Evolutionary conservation across 148 eudicot species (phyloP).

Genomic region (Chenopodium suecicum): DNA sequence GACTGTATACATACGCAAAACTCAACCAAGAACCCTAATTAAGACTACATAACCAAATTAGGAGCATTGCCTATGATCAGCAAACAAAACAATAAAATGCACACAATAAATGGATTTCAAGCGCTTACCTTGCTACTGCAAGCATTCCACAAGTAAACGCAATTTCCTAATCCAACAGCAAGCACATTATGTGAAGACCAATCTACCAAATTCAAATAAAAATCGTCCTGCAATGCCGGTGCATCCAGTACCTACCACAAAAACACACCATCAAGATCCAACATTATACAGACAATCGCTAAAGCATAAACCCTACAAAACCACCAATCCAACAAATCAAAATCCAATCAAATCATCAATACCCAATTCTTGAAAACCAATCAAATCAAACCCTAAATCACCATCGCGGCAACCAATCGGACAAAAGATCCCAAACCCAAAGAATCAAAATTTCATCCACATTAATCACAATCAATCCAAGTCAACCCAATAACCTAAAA

Average conservation of each 20-base stretch:
- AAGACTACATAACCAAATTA: background rate
- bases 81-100: background rate
- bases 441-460: background rate
- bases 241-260: slow-evolving; percentile 81
- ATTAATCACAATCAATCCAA: background rate
- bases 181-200: slow-evolving; percentile 87
- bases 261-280: background rate
- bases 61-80: background rate
- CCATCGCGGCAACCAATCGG: background rate
- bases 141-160: slow-evolving; percentile 95
- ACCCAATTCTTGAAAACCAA: background rate
- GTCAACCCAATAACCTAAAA: background rate
- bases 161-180: slow-evolving; percentile 83
- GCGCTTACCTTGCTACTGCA: slow-evolving; percentile 81
- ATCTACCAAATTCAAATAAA: slow-evolving; percentile 86
- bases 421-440: background rate
- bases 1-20: background rate
- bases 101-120: background rate
- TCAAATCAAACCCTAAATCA: background rate
- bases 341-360: background rate
- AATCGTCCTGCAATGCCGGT: slow-evolving; percentile 94
- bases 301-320: slow-evolving; percentile 9
- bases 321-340: background rate
- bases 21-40: background rate
- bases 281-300: background rate